Evolutionary conservation across 176 grass and related monocot species (phyloP).

Genomic region (Oryza longistaminata): DNA sequence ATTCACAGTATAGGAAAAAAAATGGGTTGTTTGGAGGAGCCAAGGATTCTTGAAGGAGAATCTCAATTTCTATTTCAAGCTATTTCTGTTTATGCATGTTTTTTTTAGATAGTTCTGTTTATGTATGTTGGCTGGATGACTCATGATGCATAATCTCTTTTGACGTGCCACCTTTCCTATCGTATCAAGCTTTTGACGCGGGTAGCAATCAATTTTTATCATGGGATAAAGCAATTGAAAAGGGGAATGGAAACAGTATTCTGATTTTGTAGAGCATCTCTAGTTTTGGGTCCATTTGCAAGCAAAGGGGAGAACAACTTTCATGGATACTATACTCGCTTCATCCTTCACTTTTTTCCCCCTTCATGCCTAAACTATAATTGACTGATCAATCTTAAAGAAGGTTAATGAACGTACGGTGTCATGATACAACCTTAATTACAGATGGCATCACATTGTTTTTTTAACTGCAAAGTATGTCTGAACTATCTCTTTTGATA

Average conservation of each 20-base stretch:
- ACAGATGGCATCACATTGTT: background rate
- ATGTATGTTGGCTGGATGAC: too few species aligned
- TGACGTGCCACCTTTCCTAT: background rate
- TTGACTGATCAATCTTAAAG: background rate
- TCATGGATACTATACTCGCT: background rate
- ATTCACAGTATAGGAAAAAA: too few species aligned
- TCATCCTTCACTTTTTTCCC: background rate
- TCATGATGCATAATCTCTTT: background rate
- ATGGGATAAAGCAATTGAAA: background rate
- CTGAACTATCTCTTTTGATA: background rate
- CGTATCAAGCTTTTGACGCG: background rate
- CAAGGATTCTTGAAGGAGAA: too few species aligned
- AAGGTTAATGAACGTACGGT: background rate
- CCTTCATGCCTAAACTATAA: background rate
- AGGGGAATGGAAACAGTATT: background rate
- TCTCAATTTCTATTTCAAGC: too few species aligned
- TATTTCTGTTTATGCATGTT: too few species aligned
- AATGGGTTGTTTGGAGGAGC: too few species aligned
- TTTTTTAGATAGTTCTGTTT: too few species aligned
- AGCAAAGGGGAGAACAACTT: background rate
- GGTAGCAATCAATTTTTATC: background rate
- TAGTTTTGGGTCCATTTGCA: constrained; percentile 8
- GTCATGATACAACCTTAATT: background rate
- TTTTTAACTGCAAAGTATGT: background rate
- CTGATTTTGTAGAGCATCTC: constrained; percentile 2